Evolutionary conservation across 495 filamentous ascomycete species (phyloP).

Genomic region (Aspergillus ellipticus): DNA sequence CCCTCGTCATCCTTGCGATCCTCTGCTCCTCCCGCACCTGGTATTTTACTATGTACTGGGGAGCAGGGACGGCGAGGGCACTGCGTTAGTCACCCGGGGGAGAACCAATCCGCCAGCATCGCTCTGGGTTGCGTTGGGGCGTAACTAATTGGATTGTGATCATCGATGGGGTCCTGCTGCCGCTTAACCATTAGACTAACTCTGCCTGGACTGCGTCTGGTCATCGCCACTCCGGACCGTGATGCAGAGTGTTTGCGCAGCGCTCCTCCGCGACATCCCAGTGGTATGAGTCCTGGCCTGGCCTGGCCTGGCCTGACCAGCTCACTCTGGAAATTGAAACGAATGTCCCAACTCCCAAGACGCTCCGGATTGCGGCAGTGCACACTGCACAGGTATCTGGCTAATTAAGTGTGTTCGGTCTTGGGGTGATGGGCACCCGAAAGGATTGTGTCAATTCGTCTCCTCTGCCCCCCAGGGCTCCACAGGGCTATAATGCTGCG

Average conservation of each 20-base stretch:
- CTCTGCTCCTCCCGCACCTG: background rate
- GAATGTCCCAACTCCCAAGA: background rate
- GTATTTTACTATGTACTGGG: background rate
- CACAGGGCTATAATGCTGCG: constrained; percentile 12
- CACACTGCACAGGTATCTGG: background rate
- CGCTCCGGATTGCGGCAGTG: constrained; percentile 12
- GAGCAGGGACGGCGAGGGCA: constrained; percentile 5
- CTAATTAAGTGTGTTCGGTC: constrained; percentile 8
- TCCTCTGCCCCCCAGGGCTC: background rate
- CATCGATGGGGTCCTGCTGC: background rate
- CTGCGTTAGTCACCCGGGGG: constrained; percentile 2
- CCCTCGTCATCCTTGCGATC: background rate
- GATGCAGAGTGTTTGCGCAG: too few relatives aligned
- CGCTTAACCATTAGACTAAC: too few relatives aligned
- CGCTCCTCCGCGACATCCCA: too few relatives aligned
- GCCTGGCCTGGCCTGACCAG: too few relatives aligned
- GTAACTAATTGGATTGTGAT: background rate
- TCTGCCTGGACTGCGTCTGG: too few relatives aligned
- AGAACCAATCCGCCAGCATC: constrained; percentile 4
- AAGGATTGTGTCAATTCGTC: constrained; percentile 3
- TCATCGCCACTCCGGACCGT: too few relatives aligned
- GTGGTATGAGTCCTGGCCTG: too few relatives aligned
- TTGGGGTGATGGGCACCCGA: background rate
- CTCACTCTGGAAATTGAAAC: background rate
- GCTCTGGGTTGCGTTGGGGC: background rate